A percentile compares a stretch with the other conserved stretches of the same genome.
Conservation (phyloP, 2,329 filamentous ascomycete genomes). For the Trichoderma breve region DNA sequence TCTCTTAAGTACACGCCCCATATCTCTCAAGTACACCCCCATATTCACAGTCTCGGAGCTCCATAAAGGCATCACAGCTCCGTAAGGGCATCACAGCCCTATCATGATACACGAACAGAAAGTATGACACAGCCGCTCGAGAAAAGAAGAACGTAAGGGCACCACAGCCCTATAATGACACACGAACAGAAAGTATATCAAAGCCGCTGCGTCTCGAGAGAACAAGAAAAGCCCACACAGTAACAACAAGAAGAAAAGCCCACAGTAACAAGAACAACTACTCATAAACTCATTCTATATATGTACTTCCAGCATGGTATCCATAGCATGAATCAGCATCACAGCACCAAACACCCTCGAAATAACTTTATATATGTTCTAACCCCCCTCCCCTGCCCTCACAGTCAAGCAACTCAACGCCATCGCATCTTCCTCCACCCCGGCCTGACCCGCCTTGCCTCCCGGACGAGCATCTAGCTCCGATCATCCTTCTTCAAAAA, state of each 20-base stretch:
- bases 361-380: background rate
- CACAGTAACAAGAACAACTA: background rate
- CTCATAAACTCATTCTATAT: background rate
- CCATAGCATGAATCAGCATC: background rate
- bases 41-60: too few relatives aligned
- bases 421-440: conserved; percentile 12
- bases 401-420: background rate
- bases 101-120: background rate
- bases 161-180: background rate
- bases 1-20: background rate
- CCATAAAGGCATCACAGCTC: too few relatives aligned
- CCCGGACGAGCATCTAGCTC: conserved; percentile 28
- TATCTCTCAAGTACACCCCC: too few relatives aligned
- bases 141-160: too few relatives aligned
- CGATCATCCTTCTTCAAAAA: conserved; percentile 49
- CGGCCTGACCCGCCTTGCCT: conserved; percentile 15
- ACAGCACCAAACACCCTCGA: background rate
- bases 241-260: background rate
- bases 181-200: background rate
- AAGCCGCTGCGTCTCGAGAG: background rate
- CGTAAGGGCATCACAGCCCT: too few relatives aligned
- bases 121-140: background rate
- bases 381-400: background rate
- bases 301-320: background rate
- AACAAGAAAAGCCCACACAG: background rate